Base-by-base conservation (phyloP, 2,329 filamentous ascomycete genomes). In the Grosmannia clavigera region DNA sequence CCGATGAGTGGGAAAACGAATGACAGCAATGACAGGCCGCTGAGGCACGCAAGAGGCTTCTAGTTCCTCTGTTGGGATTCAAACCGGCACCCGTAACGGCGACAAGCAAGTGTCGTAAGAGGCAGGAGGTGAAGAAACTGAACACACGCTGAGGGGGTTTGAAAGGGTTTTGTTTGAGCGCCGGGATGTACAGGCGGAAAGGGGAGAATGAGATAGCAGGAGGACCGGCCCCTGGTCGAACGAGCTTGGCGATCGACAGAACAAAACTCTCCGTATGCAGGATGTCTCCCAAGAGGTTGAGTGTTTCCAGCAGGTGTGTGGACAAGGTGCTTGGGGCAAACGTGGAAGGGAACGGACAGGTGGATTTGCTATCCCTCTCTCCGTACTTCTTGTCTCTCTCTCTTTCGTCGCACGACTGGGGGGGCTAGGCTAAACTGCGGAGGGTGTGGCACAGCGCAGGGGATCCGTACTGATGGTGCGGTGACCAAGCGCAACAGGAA, bases 231-330 rank as follows among this genome's bases (percentile, higher is more conserved):
- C 67, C 69, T 68, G 65, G 61, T 66, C 61, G 65, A 65, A 58
- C 57, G 57, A 65, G 56, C 61, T 62, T 66, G 61, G 64, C 67
- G 72, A 74, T 74, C 71, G 69, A 68, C 72, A 66, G 69, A 72
- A 72, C 67, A 68, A 68, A 68, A 63, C 57, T 58, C 46, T 60
- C 52, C 66, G 31, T 64, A 60, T 38, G n/a, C 25, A 31, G 33
- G 22, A 33, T 63, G 64, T 66, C 66, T 68, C 64, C 64, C 57
- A 62, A 65, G 56, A 66, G 61, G 59, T 61, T 57, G 62, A 64
- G 62, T 66, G 67, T 69, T 69, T 68, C 33, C 63, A 59, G 53
- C 59, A 57, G 63, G 58, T 50, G 35, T 29, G 57, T 61, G 61
- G 33, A 58, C 55, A 40, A 57, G 35, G 51, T 57, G 57, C 58